Evolutionary conservation across 768 basidiomycete genomes (phyloP).

Genomic region (Boletus vermiculosoides): DNA sequence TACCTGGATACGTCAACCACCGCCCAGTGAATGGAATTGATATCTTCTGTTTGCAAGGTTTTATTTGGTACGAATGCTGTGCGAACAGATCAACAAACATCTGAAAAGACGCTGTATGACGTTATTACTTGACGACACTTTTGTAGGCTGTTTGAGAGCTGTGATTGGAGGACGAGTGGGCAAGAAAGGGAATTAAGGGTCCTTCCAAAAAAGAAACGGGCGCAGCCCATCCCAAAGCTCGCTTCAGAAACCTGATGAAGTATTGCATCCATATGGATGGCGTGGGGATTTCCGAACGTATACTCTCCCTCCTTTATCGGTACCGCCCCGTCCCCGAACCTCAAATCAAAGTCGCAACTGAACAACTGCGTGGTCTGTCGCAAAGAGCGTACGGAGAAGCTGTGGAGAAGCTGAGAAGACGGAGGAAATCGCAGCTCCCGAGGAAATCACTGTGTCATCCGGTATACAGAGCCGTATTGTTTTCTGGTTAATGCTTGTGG

Average conservation of each 20-base stretch:
- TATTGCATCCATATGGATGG: slow-evolving; percentile 16
- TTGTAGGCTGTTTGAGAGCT: too few species aligned
- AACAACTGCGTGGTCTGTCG: slow-evolving; percentile 11
- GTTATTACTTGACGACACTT: too few species aligned
- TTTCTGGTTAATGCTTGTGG: slow-evolving; percentile 6
- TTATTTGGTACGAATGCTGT: too few species aligned
- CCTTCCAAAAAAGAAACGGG: too few species aligned
- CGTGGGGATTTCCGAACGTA: slow-evolving; percentile 16
- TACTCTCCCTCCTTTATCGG: slow-evolving; percentile 22
- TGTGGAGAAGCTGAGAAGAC: slow-evolving; percentile 5
- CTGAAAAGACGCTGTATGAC: too few species aligned
- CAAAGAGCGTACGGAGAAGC: slow-evolving; percentile 10
- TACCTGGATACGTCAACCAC: too few species aligned
- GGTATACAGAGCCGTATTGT: slow-evolving; percentile 12
- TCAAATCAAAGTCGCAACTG: slow-evolving; percentile 20
- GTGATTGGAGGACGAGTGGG: too few species aligned
- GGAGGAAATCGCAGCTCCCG: slow-evolving; percentile 8
- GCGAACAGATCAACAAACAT: not conserved
- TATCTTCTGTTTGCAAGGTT: too few species aligned
- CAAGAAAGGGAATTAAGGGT: too few species aligned
- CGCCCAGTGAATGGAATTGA: too few species aligned
- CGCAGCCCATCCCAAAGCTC: too few species aligned
- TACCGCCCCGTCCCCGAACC: slow-evolving; percentile 7
- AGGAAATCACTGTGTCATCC: slow-evolving; percentile 17
- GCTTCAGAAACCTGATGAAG: too few species aligned